Evolutionary conservation across 73 alveolate species (phyloP), one percentile per base, ranked within the genome.

Genomic region (Blepharisma japonicum): DNA sequence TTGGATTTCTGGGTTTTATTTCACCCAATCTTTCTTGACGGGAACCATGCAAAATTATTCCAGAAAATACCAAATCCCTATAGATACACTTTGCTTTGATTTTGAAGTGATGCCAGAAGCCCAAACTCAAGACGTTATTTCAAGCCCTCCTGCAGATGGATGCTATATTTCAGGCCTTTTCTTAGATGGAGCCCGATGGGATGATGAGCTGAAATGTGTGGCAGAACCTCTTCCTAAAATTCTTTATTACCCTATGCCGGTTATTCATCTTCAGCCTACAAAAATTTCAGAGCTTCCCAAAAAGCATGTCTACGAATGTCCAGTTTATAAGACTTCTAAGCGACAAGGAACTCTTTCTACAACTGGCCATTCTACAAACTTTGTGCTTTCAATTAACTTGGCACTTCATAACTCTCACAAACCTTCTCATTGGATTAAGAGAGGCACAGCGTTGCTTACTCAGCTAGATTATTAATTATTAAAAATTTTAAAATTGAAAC

Each of bases 151-250:
- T 0, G 94, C 87, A 32, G 98, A 95, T 81, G 99, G 99, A 18
- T 95, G 98, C 71, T 97, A 98, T 81, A 90, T 98, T 71, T 86
- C 90, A 71, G 99, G 99, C 54, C 90, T 98, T 54, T 96, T 90
- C 94, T 82, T 98, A 78, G 99, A 94, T 86, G 99, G 99, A 45
- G 99, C 99, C 48, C 95, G 99, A 80, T 98, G 99, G 99, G 97
- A 95, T 85, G 83, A 91, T 55, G 99, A 91, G 49, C 90, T 72
- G 38, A 78, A 81, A 71, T 87, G 84, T 77, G 54, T 98, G 23
- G 96, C 96, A 81, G 99, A 98, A 61, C 90, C 98, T 77, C 81
- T 87, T 68, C 99, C 99, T n/a, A 98, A 97, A 91, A 94, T 95
- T 23, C 81, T 95, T 55, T 89, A 79, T 68, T 87, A 86, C 54